Evolutionary conservation across 768 basidiomycete species (phyloP), one percentile per base, ranked within the genome.

Genomic region (Phlebiopsis gigantea): DNA sequence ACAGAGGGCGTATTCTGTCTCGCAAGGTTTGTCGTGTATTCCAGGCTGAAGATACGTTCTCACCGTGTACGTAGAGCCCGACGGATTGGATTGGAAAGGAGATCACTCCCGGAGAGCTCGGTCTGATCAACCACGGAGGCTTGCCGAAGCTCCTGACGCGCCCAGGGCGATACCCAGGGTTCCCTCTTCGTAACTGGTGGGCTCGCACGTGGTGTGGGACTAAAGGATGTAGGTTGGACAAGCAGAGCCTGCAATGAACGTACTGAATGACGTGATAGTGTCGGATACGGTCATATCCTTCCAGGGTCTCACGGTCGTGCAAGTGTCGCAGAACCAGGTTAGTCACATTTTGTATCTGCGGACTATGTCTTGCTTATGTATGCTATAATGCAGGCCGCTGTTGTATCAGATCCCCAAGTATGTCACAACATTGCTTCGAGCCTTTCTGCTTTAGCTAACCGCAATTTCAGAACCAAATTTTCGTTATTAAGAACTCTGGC

Each of bases 141-240:
- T 74, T 82, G 31, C 91, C 91, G 2, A 90, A 90, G 72, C 65
- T 93, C 39, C 65, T 93, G 47, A 85, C 83, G 2, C 78, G 75
- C 44, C 84, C 90, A 4, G 90, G 90, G 28, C 84, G 87, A 8
- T 93, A 93, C 63, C 89, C 91, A 21, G 74, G 78, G 0, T 84
- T 84, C 67, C 88, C 88, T 10, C 73, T 89, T 47, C 76, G 87
- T 2, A 91, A 91, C 60, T 91, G 90, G 90, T 91, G 88, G 88
- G 89, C 89, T 3, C 78, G 90, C 15, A 67, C 74, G n/a, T 92
- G 83, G 81, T 66, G 70, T 53, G 90, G 88, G 17, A 84, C 80
- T 2, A 79, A 78, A 65, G 87, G 87, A 64, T 69, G 88, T 87
- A 66, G 62, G 85, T 75, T n/a, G 39, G 14, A 47, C 39, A 30